Conservation (phyloP, 2,329 filamentous ascomycete species). For the Trichothecium roseum region DNA sequence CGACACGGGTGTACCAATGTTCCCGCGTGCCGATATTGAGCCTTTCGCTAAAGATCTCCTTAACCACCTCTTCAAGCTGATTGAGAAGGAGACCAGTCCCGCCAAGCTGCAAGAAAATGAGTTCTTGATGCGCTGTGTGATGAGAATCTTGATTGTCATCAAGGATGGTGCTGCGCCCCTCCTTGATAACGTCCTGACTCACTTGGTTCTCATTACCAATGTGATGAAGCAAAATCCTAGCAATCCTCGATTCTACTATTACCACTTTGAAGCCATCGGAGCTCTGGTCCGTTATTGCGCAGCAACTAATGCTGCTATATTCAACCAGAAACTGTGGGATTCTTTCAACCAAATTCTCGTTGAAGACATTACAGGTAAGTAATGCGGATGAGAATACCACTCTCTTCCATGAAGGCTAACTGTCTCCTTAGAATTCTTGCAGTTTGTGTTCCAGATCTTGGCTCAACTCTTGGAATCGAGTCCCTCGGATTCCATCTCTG, state of each 20-base stretch:
- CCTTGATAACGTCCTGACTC: slow-evolving; percentile 67
- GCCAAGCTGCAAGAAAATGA: slow-evolving; percentile 98
- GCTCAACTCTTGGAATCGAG: slow-evolving; percentile 84
- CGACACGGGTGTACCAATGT: slow-evolving; percentile 64
- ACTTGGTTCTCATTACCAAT: slow-evolving; percentile 80
- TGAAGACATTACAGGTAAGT: slow-evolving; percentile 67
- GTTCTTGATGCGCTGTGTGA: slow-evolving; percentile 96
- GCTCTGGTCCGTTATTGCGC: slow-evolving; percentile 68
- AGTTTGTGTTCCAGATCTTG: slow-evolving; percentile 93
- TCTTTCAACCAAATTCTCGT: slow-evolving; percentile 74
- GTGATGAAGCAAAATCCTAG: slow-evolving; percentile 92
- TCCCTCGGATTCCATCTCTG: slow-evolving; percentile 65
- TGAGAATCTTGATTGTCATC: slow-evolving; percentile 93
- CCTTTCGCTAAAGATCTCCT: slow-evolving; percentile 78
- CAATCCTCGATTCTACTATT: slow-evolving; percentile 97
- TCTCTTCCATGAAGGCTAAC: slow-evolving; percentile 17
- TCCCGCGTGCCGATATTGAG: slow-evolving; percentile 67
- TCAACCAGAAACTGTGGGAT: slow-evolving; percentile 73
- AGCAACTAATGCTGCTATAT: slow-evolving; percentile 53
- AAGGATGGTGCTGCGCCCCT: slow-evolving; percentile 69
- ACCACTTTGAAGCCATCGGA: slow-evolving; percentile 89
- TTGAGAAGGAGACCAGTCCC: slow-evolving; percentile 73
- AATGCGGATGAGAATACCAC: slow-evolving; percentile 1
- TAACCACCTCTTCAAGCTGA: slow-evolving; percentile 80
- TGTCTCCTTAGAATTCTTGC: slow-evolving; percentile 64